These are phyloP conservation scores for Zoysia japonica DNA, from an alignment of 176 grass and related monocot species.

Conservation along the genomic window DNA sequence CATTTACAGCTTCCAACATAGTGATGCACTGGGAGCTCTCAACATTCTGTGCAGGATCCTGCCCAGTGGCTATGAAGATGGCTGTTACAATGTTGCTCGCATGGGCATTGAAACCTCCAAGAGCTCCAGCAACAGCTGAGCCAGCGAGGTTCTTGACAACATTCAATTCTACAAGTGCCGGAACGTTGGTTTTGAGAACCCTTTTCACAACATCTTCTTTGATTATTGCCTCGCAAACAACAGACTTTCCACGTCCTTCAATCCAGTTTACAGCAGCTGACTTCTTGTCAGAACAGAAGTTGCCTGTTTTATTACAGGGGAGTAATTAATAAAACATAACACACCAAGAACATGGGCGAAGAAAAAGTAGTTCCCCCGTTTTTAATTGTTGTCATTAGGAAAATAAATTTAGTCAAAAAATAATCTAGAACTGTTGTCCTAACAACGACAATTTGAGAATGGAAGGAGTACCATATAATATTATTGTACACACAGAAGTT, in stretches of 20 bases:
- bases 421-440: no score
- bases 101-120: conserved; percentile 96
- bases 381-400: no score
- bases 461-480: not conserved
- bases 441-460: no score
- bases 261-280: conserved; percentile 97
- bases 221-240: conserved; percentile 92
- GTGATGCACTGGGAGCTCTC: conserved; percentile 98
- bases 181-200: conserved; percentile 88
- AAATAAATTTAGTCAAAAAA: no score
- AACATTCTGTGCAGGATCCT: conserved; percentile 93
- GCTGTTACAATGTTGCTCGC: conserved; percentile 91
- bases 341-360: not conserved
- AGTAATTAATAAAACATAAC: not conserved
- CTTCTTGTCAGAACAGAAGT: conserved; percentile 96
- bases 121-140: conserved; percentile 88
- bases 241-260: conserved; percentile 86
- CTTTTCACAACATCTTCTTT: conserved; percentile 85
- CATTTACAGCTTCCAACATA: conserved; percentile 91
- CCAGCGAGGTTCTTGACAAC: conserved; percentile 93
- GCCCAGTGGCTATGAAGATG: conserved; percentile 93
- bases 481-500: not conserved
- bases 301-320: conserved; percentile 50
- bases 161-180: conserved; percentile 81
- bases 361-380: not conserved